Evolutionary conservation across 192 early-diverging fungal species (phyloP).

Genomic region (Thoreauomyces humboldtii): DNA sequence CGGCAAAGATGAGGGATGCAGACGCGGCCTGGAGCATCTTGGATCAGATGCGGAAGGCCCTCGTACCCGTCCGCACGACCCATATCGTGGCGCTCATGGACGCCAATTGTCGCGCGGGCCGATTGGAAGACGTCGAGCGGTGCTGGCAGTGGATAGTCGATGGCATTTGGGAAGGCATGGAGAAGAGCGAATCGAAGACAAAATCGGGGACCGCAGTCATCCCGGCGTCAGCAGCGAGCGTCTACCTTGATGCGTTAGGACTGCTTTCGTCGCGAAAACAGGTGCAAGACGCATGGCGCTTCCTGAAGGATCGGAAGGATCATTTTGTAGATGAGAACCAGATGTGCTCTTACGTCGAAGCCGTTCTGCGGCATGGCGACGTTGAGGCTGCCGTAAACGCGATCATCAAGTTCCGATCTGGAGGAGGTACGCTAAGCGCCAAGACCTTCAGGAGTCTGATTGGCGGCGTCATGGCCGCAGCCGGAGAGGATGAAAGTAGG

Average conservation of each 20-base stretch:
- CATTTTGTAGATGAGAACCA: not conserved
- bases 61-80: not conserved
- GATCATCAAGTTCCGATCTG: not conserved
- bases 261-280: not conserved
- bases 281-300: not conserved
- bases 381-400: not conserved
- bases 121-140: not conserved
- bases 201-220: not conserved
- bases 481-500: not conserved
- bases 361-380: not conserved
- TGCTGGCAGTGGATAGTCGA: conserved; percentile 7
- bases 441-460: not conserved
- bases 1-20: not conserved
- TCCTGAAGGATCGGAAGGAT: not conserved
- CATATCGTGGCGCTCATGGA: not conserved
- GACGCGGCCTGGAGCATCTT: not conserved
- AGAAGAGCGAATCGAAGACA: no score
- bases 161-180: not conserved
- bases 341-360: conserved; percentile 3
- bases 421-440: not conserved
- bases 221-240: not conserved
- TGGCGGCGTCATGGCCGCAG: not conserved
- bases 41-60: not conserved
- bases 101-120: not conserved
- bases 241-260: conserved; percentile 5